These are phyloP conservation scores for Botrytis medusae DNA, from an alignment of 2,329 filamentous ascomycete species.

Conservation along the genomic window DNA sequence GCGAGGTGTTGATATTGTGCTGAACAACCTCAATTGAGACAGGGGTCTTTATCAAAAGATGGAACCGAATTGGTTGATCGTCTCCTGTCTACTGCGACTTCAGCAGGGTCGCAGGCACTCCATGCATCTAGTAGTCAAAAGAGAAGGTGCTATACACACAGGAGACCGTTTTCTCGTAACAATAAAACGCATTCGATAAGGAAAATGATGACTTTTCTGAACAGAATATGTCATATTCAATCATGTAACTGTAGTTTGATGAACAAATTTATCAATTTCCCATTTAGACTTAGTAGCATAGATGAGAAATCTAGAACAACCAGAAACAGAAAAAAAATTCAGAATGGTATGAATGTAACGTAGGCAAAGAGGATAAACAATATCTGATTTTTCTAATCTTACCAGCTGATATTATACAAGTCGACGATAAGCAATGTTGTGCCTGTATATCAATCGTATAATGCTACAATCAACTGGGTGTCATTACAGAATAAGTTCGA, in stretches of 20 bases:
- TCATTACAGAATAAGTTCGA: background rate
- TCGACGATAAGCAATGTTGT: background rate
- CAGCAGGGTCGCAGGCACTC: background rate
- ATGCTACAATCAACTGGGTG: background rate
- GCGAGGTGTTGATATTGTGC: background rate
- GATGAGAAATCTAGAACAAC: background rate
- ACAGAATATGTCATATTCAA: background rate
- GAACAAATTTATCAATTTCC: background rate
- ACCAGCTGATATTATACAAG: background rate
- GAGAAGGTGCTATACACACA: background rate
- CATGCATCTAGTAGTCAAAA: background rate
- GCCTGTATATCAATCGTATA: no score
- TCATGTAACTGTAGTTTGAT: background rate
- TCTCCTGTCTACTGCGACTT: background rate
- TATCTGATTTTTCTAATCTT: background rate
- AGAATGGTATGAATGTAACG: background rate
- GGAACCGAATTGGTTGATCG: background rate
- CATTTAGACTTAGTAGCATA: background rate
- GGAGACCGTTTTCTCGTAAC: background rate
- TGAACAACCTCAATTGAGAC: background rate
- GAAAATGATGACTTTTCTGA: background rate
- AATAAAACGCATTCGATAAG: background rate
- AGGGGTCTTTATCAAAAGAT: background rate
- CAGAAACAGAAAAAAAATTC: background rate
- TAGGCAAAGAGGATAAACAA: background rate